phyloP scores from a whole-genome alignment of 2,329 filamentous ascomycete species.

The Fusarium hostae region DNA sequence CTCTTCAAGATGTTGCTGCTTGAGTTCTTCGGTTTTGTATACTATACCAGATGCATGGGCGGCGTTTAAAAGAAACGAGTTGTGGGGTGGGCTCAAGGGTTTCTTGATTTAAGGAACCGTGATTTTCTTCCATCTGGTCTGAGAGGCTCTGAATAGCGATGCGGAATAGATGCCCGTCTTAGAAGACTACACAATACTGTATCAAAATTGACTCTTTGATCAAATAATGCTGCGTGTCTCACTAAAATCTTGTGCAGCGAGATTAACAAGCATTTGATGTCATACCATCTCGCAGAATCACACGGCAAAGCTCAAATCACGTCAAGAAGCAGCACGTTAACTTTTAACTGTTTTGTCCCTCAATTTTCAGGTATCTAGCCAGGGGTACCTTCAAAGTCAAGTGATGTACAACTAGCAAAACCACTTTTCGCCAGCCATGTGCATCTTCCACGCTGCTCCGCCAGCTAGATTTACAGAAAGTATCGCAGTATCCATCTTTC shows the following conservation, averaged over 20 bases:
- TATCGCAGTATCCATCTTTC: constrained; percentile 40
- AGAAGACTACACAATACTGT: neutral
- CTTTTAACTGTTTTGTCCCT: constrained; percentile 46
- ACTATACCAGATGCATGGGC: constrained; percentile 20
- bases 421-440: constrained; percentile 31
- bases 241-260: neutral
- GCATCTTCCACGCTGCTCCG: constrained; percentile 22
- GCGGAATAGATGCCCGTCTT: neutral
- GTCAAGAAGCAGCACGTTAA: constrained; percentile 28
- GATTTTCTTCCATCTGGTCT: neutral
- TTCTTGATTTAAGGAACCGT: neutral
- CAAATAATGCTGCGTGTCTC: neutral
- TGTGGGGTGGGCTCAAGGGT: neutral
- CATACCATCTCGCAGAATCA: neutral
- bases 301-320: neutral
- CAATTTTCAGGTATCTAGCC: constrained; percentile 44
- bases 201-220: neutral
- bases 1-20: constrained; percentile 50
- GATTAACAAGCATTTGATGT: neutral
- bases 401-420: constrained; percentile 43
- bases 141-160: neutral
- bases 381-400: constrained; percentile 20
- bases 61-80: constrained; percentile 35
- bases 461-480: constrained; percentile 46
- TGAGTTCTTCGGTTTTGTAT: constrained; percentile 12